phyloP scores from a whole-genome alignment of 768 basidiomycete species.

The Kwoniella botswanensis region DNA sequence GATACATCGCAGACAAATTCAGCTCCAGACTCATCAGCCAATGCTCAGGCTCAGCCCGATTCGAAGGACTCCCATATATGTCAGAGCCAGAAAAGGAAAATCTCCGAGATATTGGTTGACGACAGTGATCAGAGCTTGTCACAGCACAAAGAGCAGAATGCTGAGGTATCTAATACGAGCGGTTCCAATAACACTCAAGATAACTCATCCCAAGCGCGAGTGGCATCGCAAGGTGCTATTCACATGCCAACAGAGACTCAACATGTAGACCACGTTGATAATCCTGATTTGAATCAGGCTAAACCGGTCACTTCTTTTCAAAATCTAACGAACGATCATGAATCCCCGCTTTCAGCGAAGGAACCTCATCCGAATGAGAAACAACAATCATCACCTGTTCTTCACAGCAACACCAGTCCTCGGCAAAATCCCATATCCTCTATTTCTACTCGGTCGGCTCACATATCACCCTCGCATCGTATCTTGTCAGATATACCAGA shows the following conservation, averaged over 20 bases:
- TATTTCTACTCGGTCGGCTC: not conserved
- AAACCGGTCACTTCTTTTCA: not conserved
- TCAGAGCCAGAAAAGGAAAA: not conserved
- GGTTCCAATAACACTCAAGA: too few species aligned
- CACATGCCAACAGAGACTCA: too few species aligned
- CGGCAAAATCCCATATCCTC: too few species aligned
- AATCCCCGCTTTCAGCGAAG: not conserved
- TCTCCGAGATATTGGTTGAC: constrained; percentile 10
- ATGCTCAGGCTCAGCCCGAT: too few species aligned
- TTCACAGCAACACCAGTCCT: too few species aligned
- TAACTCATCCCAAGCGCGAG: not conserved
- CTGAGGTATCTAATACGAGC: not conserved
- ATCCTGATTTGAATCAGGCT: not conserved
- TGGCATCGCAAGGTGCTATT: not conserved
- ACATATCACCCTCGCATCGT: not conserved
- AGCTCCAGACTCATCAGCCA: not conserved
- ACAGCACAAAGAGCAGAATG: not conserved
- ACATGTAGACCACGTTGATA: too few species aligned
- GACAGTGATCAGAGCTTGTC: constrained; percentile 19
- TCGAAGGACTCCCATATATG: too few species aligned
- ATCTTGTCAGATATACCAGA: not conserved
- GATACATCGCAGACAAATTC: not conserved
- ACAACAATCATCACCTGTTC: too few species aligned
- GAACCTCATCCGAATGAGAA: not conserved
- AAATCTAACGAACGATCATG: not conserved